phyloP scores from a whole-genome alignment of 2,329 filamentous ascomycete species.

The Trichoderma afroharzianum region DNA sequence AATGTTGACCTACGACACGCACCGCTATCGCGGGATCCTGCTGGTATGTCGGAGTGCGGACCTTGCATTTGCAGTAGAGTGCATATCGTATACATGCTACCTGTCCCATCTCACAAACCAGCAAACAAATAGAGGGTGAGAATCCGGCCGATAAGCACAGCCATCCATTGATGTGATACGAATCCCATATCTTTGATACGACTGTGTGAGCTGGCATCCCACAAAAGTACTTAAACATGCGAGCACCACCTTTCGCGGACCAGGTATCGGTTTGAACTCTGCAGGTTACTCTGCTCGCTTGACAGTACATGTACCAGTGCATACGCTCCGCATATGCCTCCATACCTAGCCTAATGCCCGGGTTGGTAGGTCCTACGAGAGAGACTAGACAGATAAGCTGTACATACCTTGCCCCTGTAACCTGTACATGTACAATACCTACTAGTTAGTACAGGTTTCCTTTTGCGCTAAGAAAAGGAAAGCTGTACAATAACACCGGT shows the following conservation, averaged over 20 bases:
- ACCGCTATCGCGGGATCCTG: neutral
- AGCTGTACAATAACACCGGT: no score
- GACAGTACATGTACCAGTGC: neutral
- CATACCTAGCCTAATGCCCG: neutral
- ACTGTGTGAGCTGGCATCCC: neutral
- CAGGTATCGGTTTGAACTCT: neutral
- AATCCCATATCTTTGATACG: neutral
- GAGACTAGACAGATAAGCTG: no score
- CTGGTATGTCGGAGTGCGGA: neutral
- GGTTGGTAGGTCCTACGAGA: neutral
- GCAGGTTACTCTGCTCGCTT: neutral
- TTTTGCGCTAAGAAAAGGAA: no score
- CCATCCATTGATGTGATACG: neutral
- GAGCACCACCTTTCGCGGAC: neutral
- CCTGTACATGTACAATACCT: no score
- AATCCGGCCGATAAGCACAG: neutral
- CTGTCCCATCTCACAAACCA: neutral
- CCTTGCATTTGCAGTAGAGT: neutral
- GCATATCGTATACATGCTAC: neutral
- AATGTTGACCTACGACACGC: neutral
- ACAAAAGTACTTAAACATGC: neutral
- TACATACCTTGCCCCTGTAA: no score
- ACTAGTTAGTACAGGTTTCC: no score
- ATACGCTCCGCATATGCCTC: neutral
- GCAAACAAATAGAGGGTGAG: neutral